These are phyloP conservation scores for Chalciporus pseudorubinellus DNA, from an alignment of 768 basidiomycete species.

Conservation along the genomic window DNA sequence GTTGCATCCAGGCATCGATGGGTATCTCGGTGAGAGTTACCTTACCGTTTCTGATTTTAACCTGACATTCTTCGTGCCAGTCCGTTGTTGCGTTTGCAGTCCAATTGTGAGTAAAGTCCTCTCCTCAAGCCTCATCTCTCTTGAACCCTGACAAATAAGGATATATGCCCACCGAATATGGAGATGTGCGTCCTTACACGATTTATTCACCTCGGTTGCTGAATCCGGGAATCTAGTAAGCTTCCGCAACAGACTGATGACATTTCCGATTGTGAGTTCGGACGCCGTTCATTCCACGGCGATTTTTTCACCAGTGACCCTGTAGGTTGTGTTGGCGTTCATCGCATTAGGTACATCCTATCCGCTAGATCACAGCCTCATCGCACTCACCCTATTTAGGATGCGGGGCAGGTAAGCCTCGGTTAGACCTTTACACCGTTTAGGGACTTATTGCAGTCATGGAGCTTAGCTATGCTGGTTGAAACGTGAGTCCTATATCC, in stretches of 20 bases:
- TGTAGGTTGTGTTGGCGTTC: constrained; percentile 28
- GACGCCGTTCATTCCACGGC: not conserved
- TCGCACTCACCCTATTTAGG: constrained; percentile 10
- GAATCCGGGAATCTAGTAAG: constrained; percentile 23
- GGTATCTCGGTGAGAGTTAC: constrained; percentile 28
- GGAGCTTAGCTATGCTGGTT: constrained; percentile 32
- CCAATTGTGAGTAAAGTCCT: constrained; percentile 28
- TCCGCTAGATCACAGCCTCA: not conserved
- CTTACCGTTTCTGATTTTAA: not conserved
- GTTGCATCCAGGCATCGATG: constrained; percentile 33
- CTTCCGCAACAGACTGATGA: constrained; percentile 29
- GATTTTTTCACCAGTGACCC: not conserved
- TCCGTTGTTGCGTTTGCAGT: constrained; percentile 36
- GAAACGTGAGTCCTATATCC: constrained; percentile 25
- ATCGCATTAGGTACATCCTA: constrained; percentile 26
- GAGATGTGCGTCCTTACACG: constrained; percentile 27
- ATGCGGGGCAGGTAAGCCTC: constrained; percentile 28
- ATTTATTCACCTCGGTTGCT: not conserved
- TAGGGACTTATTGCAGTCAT: constrained; percentile 2
- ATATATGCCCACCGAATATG: constrained; percentile 38
- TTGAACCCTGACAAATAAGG: constrained; percentile 13
- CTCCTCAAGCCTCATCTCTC: not conserved
- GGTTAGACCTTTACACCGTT: not conserved
- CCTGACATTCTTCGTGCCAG: constrained; percentile 10
- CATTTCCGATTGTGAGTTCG: constrained; percentile 32